Evolutionary conservation across 225 moss, liverwort and hornwort genomes (phyloP), one percentile per base, ranked within the genome.

Genomic region (Climacium dendroides): DNA sequence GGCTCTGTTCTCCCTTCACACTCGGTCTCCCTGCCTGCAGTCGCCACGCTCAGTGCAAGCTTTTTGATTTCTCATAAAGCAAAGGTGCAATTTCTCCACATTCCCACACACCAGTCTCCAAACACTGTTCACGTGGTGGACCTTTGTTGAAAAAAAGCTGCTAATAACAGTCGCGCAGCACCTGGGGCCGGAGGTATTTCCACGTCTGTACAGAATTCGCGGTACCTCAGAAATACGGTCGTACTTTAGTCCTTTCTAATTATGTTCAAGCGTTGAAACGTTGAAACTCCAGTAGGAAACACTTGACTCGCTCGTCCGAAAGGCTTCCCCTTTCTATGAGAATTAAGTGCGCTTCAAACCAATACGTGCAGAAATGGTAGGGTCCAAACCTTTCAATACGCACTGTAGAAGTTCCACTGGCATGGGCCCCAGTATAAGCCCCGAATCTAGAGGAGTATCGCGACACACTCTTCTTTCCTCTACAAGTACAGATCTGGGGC

Each of bases 401-500:
- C 35, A 34, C 74, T 30, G n/a, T n/a, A 54, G 54, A 2, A 35
- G 23, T n/a, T n/a, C 6, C 24, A 77, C 37, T n/a, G 26, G 55
- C 17, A 18, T 78, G 77, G 78, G 83, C 29, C 83, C 82, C 76
- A 77, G 57, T 76, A 32, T 2, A 37, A 15, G 32, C 28, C 24
- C 74, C 35, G 57, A 76, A 65, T 83, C 66, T 47, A 15, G 19
- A 74, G 11, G 28, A 66, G 41, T 57, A 37, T 57, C n/a, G 76
- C 77, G 50, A 50, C 50, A 50, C 50, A 50, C 50, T 50, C 48
- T 22, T 20, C 30, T 60, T 3, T 32, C 80, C 48, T 35, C 77
- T 91, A 91, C 89, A 89, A 87, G 87, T 85, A 85, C 35, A 57
- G 63, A 63, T 72, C 77, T 25, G 32, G n/a, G 41, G 81, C 71